Base-by-base conservation (phyloP, 768 basidiomycete genomes). In the Tricholoma sp. region DNA sequence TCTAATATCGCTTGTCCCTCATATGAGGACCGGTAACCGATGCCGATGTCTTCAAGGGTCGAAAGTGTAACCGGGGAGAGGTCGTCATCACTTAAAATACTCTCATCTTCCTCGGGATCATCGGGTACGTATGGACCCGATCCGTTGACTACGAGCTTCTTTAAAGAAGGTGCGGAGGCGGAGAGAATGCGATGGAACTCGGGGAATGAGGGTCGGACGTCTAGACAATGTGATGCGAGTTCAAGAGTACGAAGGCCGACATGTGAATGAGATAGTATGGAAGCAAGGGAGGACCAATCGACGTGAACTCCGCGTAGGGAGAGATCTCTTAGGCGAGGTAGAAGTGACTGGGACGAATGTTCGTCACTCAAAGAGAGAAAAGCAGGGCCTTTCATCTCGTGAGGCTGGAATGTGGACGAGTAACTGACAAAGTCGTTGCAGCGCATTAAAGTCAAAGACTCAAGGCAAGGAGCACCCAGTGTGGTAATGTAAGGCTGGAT, bases 401-500 rank as follows among this genome's bases (percentile, higher is more conserved):
- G 55, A 4, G 82, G 80, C 57, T 71, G 72, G 65, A 84, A 83
- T 28, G 66, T 60, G 15, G 70, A 70, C 5, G 70, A 70, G 62
- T 76, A 78, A 59, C 78, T 75, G 52, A 76, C 72, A 61, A 78
- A 82, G 55, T 82, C 80, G 61, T 84, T 84, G 68, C 82, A 86
- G 32, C 80, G 79, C 76, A 84, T 81, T 17, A 86, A 70, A 28
- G 75, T 74, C 45, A 86, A 67, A 5, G 74, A 76, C 64, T 82
- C 77, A 41, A 84, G 75, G 18, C 63, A 62, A 7, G 76, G 75
- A 8, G 77, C 77, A 39, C 76, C 74, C 29, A 58, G 48, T 13
- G 66, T 61, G 32, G 65, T 59, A 53, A 78, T 64, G 12, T 60
- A 52, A 7, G 70, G 68, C 58, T 80, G 79, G 34, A 85, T 74